A percentile compares a stretch with the other conserved stretches of the same genome.
Evolutionary conservation across 2,329 filamentous ascomycete genomes (phyloP).

Genomic region (Aureobasidium leucospermi): DNA sequence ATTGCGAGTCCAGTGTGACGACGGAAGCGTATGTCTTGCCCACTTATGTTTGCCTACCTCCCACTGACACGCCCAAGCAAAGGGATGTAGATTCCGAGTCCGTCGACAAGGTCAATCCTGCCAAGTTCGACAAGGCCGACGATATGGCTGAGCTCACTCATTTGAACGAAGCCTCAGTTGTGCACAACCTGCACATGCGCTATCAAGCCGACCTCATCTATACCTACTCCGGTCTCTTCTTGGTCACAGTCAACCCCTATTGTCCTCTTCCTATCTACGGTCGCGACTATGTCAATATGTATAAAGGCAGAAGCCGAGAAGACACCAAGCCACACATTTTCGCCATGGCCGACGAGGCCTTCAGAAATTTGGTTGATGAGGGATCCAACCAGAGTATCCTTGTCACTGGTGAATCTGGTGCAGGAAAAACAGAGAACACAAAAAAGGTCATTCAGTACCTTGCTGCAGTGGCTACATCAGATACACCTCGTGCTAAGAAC

Average conservation of each 20-base stretch:
- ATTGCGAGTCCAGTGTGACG: constrained; percentile 84
- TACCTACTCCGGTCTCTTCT: constrained; percentile 93
- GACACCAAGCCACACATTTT: constrained; percentile 97
- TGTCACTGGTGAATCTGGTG: constrained; percentile 95
- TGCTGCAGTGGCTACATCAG: constrained; percentile 82
- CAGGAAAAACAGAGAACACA: constrained; percentile 97
- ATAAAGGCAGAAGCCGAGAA: constrained; percentile 82
- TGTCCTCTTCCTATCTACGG: constrained; percentile 90
- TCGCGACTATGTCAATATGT: constrained; percentile 97
- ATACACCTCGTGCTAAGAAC: constrained; percentile 56
- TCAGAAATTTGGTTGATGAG: constrained; percentile 90
- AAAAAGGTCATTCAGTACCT: constrained; percentile 99
- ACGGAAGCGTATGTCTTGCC: constrained; percentile 66
- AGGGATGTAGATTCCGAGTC: constrained; percentile 77
- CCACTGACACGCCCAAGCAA: constrained; percentile 50
- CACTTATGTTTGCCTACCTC: constrained; percentile 15
- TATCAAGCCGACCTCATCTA: constrained; percentile 96
- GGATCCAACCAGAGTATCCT: constrained; percentile 95
- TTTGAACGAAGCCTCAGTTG: constrained; percentile 93
- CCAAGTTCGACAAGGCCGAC: constrained; percentile 98
- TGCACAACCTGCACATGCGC: constrained; percentile 90
- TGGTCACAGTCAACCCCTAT: constrained; percentile 97
- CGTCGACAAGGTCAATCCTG: constrained; percentile 97
- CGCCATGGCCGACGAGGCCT: constrained; percentile 94
- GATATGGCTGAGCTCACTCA: constrained; percentile 99